A percentile compares a stretch with the other conserved stretches of the same genome.
These are phyloP conservation scores for Beauveria varroae DNA, from an alignment of 2,329 filamentous ascomycete genomes.

Conservation along the genomic window DNA sequence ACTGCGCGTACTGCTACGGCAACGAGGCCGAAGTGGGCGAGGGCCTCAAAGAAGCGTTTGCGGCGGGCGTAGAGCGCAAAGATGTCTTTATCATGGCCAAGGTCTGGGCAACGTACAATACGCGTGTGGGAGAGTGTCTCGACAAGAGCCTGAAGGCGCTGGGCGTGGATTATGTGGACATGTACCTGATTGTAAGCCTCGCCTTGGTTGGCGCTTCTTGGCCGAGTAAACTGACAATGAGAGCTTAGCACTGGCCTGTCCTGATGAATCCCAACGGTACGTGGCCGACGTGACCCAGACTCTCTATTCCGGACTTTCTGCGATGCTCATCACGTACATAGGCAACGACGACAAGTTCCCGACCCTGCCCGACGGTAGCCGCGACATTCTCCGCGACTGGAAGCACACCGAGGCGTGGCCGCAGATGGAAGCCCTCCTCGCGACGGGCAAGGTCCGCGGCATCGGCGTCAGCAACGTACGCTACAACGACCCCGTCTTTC, in stretches of 20 bases:
- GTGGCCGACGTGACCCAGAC: neutral
- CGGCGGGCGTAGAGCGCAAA: conserved; percentile 62
- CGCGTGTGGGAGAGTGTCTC: conserved; percentile 59
- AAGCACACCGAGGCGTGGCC: conserved; percentile 73
- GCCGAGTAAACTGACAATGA: neutral
- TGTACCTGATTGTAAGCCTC: conserved; percentile 56
- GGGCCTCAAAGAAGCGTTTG: conserved; percentile 67
- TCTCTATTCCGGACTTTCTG: neutral
- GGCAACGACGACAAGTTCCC: conserved; percentile 69
- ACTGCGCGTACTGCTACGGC: conserved; percentile 68
- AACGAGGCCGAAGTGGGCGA: conserved; percentile 80
- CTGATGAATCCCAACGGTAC: conserved; percentile 69
- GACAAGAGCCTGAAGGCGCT: conserved; percentile 66
- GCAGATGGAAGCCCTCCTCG: conserved; percentile 60
- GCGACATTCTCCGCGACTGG: conserved; percentile 63
- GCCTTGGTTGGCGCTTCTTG: no score
- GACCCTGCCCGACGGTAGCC: conserved; percentile 62
- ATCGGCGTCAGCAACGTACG: conserved; percentile 51
- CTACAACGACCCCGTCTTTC: neutral
- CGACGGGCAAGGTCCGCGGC: conserved; percentile 47
- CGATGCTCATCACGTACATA: conserved; percentile 13
- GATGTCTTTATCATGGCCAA: conserved; percentile 82
- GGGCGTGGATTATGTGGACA: conserved; percentile 73
- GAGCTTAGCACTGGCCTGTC: conserved; percentile 64
- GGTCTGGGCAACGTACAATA: conserved; percentile 76